Base-by-base conservation (phyloP, 2,329 filamentous ascomycete genomes). In the Cladosporium velox region DNA sequence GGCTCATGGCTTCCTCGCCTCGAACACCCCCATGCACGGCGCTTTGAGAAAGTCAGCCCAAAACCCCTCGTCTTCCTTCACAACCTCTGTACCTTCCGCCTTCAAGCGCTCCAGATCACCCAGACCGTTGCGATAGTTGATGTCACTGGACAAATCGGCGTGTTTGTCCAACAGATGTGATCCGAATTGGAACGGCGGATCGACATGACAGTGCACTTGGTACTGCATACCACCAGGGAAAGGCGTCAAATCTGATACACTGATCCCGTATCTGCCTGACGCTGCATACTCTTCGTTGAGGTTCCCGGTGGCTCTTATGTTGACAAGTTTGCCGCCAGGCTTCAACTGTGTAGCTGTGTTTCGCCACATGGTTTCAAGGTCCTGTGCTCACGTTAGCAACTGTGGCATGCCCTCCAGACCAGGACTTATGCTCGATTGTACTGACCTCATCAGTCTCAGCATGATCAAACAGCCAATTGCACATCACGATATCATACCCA, bases 401-500 rank as follows among this genome's bases (percentile, higher is more conserved):
- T 34, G 5, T 47, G 4, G n/a, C 38, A 21, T 44, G 21, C 38
- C 7, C 4, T 47, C 18, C 10, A 7, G n/a, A 4, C n/a, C n/a
- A 12, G 11, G 2, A 8, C 0, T 3, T 12, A 11, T 47, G 41
- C n/a, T 21, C 49, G 30, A 10, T 8, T 21, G 15, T 34, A 34
- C 60, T 55, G n/a, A 66, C 66, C 15, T 69, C 65, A 3, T 66
- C 44, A 38, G 66, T 64, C 3, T 65, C 65, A 24, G 64, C 65
- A 41, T 68, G 65, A 18, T 69, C 69, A 24, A 69, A 71, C 11
- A 65, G 28, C 66, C 68, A 71, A 10, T 66, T 66, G 12, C 65
- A 66, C 49, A 71, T 64, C 15, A 71, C 66, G 14, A 71, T 26
- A 61, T 71, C 69, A 41, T 71, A 71, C n/a, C 67, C 59, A 10